A percentile compares a stretch with the other conserved stretches of the same genome.
Conservation (phyloP, 208 protist species). For the Eutreptiella sp. region DNA sequence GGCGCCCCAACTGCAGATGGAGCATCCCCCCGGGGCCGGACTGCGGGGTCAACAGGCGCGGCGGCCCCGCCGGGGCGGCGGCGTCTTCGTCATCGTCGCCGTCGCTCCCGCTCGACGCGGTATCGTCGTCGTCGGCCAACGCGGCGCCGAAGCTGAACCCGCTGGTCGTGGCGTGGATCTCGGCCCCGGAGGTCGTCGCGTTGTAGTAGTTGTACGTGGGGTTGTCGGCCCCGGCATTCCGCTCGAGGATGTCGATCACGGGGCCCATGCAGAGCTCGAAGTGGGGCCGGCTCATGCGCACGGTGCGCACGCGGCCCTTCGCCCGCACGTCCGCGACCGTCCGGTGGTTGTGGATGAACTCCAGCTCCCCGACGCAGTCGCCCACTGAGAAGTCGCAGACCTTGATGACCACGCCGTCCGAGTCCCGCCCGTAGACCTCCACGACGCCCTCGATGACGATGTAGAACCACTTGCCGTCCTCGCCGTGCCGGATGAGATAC, state of each 20-base stretch:
- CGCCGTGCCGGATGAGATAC: constrained; percentile 21
- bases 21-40: no score
- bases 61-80: background rate
- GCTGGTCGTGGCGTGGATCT: background rate
- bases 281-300: constrained; percentile 29
- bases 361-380: constrained; percentile 33
- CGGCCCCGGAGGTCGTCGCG: background rate
- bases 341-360: constrained; percentile 35
- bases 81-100: background rate
- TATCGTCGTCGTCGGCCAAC: constrained; percentile 6
- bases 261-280: background rate
- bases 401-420: constrained; percentile 23
- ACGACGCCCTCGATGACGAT: constrained; percentile 26
- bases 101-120: constrained; percentile 7
- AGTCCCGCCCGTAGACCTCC: constrained; percentile 29
- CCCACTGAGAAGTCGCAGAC: constrained; percentile 32
- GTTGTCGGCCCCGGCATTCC: background rate
- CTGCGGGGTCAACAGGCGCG: no score
- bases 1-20: no score
- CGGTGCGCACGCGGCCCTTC: constrained; percentile 6
- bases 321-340: constrained; percentile 27
- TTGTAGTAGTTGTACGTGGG: background rate
- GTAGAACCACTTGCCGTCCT: constrained; percentile 29
- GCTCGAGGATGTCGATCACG: background rate
- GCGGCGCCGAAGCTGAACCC: background rate